Base-by-base conservation (phyloP, 768 basidiomycete genomes). In the Cystoderma amianthinum region DNA sequence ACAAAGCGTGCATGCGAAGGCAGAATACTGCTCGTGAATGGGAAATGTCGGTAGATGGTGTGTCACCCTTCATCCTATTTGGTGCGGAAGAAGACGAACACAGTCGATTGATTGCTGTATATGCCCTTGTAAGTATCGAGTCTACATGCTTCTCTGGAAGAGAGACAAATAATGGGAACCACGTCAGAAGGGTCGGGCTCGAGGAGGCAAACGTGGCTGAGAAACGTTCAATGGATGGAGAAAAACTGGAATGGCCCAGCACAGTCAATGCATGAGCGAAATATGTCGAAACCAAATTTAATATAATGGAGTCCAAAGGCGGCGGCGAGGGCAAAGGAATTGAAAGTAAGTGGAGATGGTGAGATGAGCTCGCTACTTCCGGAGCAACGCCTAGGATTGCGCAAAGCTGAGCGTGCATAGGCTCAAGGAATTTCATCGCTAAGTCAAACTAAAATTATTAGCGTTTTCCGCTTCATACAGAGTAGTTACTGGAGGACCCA, bases 261-360 rank as follows among this genome's bases (percentile, higher is more conserved):
- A 69, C 62, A 11, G 60, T 66, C 22, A 85, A 58, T 4, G 76
- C 57, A 46, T 85, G 71, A 5, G 72, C 54, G 24, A 85, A 65
- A 58, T 80, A 82, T 12, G 76, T 78, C 11, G 76, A 76, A 11
- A 78, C 62, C 44, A 87, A 63, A 20, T 65, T 76, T 32, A 80
- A 61, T 41, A 78, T 34, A 20, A 59, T 58, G 10, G 56, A 41
- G 44, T 66, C 53, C 16, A 52, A 47, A 35, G 57, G 36, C n/a
- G 46, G 25, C 17, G 49, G 36, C 20, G 59, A 43, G 2, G 57
- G 41, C 41, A 74, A 65, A 3, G 76, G 76, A 25, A 79, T 60
- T 12, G 65, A 69, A 23, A 78, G 61, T 15, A 68, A 53, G 38
- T 57, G 58, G 39, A 59, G 49, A 37, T 39, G 43, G 32, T 22